These are phyloP conservation scores for Colletotrichum sp. DNA, from an alignment of 2,329 filamentous ascomycete species.

Conservation along the genomic window DNA sequence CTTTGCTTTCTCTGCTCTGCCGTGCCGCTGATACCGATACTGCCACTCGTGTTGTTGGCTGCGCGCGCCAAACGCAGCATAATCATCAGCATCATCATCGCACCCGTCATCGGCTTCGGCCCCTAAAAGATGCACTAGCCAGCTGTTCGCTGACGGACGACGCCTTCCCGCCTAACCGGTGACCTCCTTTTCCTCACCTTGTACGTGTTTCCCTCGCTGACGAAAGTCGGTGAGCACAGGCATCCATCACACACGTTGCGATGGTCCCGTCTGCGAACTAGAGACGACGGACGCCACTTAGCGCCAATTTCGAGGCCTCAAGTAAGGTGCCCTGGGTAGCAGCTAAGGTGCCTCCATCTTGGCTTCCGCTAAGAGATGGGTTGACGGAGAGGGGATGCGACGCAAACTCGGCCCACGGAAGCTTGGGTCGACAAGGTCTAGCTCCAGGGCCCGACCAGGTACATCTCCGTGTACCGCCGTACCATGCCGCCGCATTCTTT, in stretches of 20 bases:
- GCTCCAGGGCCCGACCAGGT: constrained; percentile 8
- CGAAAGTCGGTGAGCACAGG: constrained; percentile 6
- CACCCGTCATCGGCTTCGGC: background rate
- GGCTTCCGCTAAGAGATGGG: constrained; percentile 19
- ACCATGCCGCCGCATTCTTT: background rate
- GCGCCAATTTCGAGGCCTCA: constrained; percentile 6
- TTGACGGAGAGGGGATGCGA: constrained; percentile 20
- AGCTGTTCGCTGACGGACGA: constrained; percentile 8
- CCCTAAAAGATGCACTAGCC: constrained; percentile 6
- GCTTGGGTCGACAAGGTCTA: constrained; percentile 13
- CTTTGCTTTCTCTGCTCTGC: background rate
- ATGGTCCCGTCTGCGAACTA: background rate
- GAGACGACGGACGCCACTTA: constrained; percentile 5
- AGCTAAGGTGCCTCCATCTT: constrained; percentile 17
- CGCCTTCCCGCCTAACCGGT: background rate
- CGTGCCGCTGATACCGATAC: background rate
- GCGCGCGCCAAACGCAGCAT: background rate
- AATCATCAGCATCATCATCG: background rate
- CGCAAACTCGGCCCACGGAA: constrained; percentile 14
- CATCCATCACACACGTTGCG: constrained; percentile 8
- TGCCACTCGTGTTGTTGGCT: background rate
- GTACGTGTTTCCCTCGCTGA: background rate
- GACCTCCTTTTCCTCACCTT: background rate
- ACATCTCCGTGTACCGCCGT: background rate
- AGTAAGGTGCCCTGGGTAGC: constrained; percentile 18